Percentiles rank a stretch among this genome's conserved stretches.
These are phyloP conservation scores for Didymella lethalis DNA, from an alignment of 2,329 filamentous ascomycete species.

Conservation along the genomic window DNA sequence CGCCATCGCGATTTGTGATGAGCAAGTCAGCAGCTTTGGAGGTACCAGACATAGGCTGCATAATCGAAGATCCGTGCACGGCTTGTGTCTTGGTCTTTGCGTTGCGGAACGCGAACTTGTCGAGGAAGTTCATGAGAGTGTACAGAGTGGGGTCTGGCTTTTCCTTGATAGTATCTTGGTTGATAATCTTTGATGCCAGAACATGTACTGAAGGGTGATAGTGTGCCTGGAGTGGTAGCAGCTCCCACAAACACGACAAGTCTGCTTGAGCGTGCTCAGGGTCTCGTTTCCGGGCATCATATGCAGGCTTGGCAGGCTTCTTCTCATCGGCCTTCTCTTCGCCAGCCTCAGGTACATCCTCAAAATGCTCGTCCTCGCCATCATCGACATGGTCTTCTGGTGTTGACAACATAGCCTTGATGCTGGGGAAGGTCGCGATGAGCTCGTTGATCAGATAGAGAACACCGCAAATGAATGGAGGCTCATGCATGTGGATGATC, in stretches of 20 bases:
- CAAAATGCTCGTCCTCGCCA: conserved; percentile 75
- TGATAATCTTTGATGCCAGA: conserved; percentile 76
- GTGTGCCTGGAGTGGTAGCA: conserved; percentile 80
- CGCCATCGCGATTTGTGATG: conserved; percentile 66
- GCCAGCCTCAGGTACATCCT: conserved; percentile 65
- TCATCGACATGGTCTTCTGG: conserved; percentile 81
- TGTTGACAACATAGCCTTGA: conserved; percentile 71
- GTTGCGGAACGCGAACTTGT: conserved; percentile 98
- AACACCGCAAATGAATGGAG: conserved; percentile 91
- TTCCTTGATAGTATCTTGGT: conserved; percentile 73
- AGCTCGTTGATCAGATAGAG: conserved; percentile 88
- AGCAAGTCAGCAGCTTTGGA: conserved; percentile 67
- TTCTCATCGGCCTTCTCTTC: conserved; percentile 36
- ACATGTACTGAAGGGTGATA: conserved; percentile 93
- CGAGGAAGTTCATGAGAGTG: conserved; percentile 92
- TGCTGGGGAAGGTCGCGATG: conserved; percentile 77
- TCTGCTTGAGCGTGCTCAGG: conserved; percentile 94
- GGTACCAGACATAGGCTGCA: conserved; percentile 84
- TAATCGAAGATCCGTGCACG: conserved; percentile 85
- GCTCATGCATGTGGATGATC: conserved; percentile 85
- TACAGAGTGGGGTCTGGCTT: conserved; percentile 93
- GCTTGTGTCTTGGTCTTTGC: conserved; percentile 71
- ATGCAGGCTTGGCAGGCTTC: conserved; percentile 52
- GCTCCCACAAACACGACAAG: conserved; percentile 89
- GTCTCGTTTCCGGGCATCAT: conserved; percentile 90